Conservation (phyloP, 1,284 basidiomycete species). For the Hypsizygus ulmarius region DNA sequence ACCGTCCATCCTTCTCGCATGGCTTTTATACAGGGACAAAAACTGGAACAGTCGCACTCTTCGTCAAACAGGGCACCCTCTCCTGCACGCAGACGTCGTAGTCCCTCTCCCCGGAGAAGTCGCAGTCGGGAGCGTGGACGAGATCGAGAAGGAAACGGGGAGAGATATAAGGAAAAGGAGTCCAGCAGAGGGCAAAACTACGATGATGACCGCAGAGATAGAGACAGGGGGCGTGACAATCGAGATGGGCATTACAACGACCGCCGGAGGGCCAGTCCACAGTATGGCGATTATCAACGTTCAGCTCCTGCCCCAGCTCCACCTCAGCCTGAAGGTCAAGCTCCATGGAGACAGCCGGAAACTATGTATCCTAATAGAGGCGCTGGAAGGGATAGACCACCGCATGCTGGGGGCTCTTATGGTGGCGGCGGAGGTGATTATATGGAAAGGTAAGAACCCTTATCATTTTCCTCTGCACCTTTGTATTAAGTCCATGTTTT, state of each 20-base stretch:
- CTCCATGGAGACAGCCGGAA: slow-evolving; percentile 46
- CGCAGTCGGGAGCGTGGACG: slow-evolving; percentile 17
- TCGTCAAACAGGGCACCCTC: slow-evolving; percentile 30
- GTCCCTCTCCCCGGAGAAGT: slow-evolving; percentile 24
- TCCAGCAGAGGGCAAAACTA: too few relatives aligned
- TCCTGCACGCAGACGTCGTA: slow-evolving; percentile 26
- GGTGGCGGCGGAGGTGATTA: slow-evolving; percentile 44
- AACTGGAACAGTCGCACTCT: slow-evolving; percentile 14
- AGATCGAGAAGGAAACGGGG: slow-evolving; percentile 3
- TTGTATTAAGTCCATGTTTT: slow-evolving; percentile 7
- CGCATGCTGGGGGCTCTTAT: slow-evolving; percentile 20
- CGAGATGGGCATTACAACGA: slow-evolving; percentile 21
- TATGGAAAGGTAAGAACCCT: slow-evolving; percentile 49
- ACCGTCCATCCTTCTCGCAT: slow-evolving; percentile 63
- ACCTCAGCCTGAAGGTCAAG: slow-evolving; percentile 26
- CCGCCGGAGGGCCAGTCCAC: slow-evolving; percentile 39
- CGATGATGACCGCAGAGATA: too few relatives aligned
- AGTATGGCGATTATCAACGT: slow-evolving; percentile 46
- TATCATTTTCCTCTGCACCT: background rate
- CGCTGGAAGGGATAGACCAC: slow-evolving; percentile 20
- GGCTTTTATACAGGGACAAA: slow-evolving; percentile 44
- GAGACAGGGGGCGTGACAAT: slow-evolving; percentile 16
- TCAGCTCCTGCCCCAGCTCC: too few relatives aligned
- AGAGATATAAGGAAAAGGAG: background rate
- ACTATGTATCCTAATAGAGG: slow-evolving; percentile 46